Conservation (phyloP, 2,329 filamentous ascomycete genomes). For the Neonectria neomacrospora region DNA sequence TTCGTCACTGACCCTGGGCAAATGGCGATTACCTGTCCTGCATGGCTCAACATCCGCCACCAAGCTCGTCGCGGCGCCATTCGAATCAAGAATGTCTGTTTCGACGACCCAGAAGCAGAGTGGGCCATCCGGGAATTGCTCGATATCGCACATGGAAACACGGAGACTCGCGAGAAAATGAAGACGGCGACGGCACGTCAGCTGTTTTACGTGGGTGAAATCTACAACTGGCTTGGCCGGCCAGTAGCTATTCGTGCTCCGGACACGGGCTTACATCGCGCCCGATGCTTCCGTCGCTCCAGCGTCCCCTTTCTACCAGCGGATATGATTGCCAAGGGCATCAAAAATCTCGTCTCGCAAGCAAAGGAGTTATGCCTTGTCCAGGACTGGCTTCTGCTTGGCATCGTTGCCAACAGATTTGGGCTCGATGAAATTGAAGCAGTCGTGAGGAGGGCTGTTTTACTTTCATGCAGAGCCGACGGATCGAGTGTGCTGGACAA, state of each 20-base stretch:
- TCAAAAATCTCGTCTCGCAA: conserved; percentile 9
- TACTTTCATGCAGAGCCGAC: conserved; percentile 10
- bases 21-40: background rate
- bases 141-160: conserved; percentile 19
- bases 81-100: background rate
- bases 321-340: background rate
- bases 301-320: conserved; percentile 13
- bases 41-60: background rate
- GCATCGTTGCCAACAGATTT: conserved; percentile 27
- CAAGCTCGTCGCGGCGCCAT: background rate
- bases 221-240: conserved; percentile 24
- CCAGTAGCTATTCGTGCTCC: conserved; percentile 1
- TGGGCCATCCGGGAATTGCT: conserved; percentile 23
- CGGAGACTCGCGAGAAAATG: background rate
- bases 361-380: conserved; percentile 18
- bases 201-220: conserved; percentile 30
- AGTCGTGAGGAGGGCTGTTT: background rate
- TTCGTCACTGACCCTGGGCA: background rate
- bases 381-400: conserved; percentile 31
- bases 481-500: background rate
- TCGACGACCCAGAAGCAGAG: conserved; percentile 1
- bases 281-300: background rate
- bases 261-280: background rate
- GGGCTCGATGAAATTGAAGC: background rate
- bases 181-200: conserved; percentile 11